These are phyloP conservation scores for Conticribra weissflogii DNA, from an alignment of 108 stramenopile species.

Conservation along the genomic window DNA sequence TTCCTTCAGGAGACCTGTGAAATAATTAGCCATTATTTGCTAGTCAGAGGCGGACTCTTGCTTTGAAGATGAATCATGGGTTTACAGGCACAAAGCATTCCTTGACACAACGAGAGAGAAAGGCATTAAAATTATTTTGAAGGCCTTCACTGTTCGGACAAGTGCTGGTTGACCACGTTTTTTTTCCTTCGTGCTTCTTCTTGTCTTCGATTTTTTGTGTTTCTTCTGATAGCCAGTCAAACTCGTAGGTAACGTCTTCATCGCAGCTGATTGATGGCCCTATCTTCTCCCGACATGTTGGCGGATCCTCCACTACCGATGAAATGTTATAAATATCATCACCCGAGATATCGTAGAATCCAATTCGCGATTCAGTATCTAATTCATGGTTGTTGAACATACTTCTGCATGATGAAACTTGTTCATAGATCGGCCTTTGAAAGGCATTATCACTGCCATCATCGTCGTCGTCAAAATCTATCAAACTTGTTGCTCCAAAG, in stretches of 20 bases:
- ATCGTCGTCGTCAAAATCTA: constrained; percentile 27
- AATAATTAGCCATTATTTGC: too few relatives aligned
- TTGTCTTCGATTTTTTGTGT: constrained; percentile 23
- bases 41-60: too few relatives aligned
- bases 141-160: constrained; percentile 1
- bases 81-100: background rate
- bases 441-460: background rate
- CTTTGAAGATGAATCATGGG: too few relatives aligned
- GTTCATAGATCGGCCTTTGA: background rate
- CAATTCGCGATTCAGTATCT: constrained; percentile 10
- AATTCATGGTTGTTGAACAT: constrained; percentile 1
- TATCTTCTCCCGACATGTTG: constrained; percentile 14
- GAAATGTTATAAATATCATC: constrained; percentile 6
- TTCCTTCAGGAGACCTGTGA: too few relatives aligned
- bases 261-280: constrained; percentile 4
- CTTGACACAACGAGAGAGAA: constrained; percentile 4
- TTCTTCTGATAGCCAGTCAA: constrained; percentile 16
- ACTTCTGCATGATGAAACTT: constrained; percentile 2
- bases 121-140: constrained; percentile 1
- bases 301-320: constrained; percentile 15
- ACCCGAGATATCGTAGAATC: constrained; percentile 12
- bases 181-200: constrained; percentile 9
- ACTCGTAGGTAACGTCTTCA: constrained; percentile 14
- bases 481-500: constrained; percentile 3
- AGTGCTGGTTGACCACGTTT: background rate